A percentile compares a stretch with the other conserved stretches of the same genome.
Conservation (phyloP, 1,284 basidiomycete species). For the Thelephora terrestris region DNA sequence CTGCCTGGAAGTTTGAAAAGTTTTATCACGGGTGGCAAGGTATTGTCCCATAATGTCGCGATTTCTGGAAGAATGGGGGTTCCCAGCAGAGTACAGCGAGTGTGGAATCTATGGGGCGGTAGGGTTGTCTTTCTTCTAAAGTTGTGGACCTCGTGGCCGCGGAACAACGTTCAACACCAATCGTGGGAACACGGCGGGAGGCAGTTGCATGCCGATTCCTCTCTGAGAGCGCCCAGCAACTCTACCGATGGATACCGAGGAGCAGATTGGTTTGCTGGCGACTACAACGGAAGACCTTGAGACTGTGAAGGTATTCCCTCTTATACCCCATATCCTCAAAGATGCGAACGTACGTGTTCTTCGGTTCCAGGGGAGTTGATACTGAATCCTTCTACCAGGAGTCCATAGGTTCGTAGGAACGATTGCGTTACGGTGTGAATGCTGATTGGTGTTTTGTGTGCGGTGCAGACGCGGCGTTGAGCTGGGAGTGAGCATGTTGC, state of each 20-base stretch:
- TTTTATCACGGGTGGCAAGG: too few relatives aligned
- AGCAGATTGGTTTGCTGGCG: conserved; percentile 31
- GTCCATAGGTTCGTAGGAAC: conserved; percentile 26
- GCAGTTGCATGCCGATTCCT: too few relatives aligned
- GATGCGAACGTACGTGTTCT: conserved; percentile 50
- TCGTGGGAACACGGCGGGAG: too few relatives aligned
- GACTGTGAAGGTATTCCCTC: conserved; percentile 62
- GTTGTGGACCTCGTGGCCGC: too few relatives aligned
- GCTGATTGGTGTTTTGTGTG: conserved; percentile 4
- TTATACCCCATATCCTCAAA: conserved; percentile 59
- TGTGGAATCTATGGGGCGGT: too few relatives aligned
- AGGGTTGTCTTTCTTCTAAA: too few relatives aligned
- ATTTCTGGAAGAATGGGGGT: too few relatives aligned
- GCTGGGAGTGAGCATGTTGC: conserved; percentile 53
- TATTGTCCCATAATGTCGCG: too few relatives aligned
- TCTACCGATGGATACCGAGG: conserved; percentile 10
- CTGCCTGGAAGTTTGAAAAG: too few relatives aligned
- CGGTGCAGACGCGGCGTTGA: conserved; percentile 58
- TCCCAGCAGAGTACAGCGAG: too few relatives aligned
- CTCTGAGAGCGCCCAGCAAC: too few relatives aligned
- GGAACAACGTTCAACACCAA: too few relatives aligned
- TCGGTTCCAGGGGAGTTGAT: conserved; percentile 2
- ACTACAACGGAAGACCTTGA: conserved; percentile 47
- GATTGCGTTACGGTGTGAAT: not conserved
- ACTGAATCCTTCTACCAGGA: conserved; percentile 28